These are phyloP conservation scores for Daucus carota DNA, from an alignment of 129 eudicot species.

Conservation along the genomic window DNA sequence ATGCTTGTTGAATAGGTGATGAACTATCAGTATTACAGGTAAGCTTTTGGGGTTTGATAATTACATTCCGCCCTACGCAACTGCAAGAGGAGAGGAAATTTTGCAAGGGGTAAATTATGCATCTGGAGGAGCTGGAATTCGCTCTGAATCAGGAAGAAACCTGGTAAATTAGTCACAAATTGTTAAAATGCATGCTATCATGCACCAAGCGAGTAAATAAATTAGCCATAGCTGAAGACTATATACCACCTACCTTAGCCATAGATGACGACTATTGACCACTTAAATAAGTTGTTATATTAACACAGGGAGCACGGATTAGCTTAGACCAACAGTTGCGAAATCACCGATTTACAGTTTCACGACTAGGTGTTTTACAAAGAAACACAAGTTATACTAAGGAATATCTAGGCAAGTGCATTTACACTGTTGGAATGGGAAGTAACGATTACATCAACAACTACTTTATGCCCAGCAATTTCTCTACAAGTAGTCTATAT, in stretches of 20 bases:
- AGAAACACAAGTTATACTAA: constrained; percentile 11
- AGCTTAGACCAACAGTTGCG: constrained; percentile 33
- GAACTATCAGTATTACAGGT: background rate
- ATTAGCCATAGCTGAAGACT: no score
- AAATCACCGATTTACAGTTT: constrained; percentile 31
- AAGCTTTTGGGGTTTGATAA: constrained; percentile 19
- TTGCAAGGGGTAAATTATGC: constrained; percentile 27
- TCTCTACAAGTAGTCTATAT: constrained; percentile 19
- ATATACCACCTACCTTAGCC: no score
- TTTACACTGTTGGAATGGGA: constrained; percentile 49
- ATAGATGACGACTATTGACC: no score
- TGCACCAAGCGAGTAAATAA: no score
- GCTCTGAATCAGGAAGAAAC: constrained; percentile 19
- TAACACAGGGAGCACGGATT: constrained; percentile 44
- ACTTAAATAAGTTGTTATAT: no score
- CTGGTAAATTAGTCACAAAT: constrained; percentile 13
- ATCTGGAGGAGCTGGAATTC: constrained; percentile 34
- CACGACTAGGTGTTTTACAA: constrained; percentile 20
- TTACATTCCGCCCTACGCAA: constrained; percentile 21
- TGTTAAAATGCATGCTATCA: no score
- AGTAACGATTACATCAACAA: constrained; percentile 59
- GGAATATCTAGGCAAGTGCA: constrained; percentile 35
- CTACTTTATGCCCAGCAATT: constrained; percentile 31
- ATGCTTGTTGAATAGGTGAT: background rate
- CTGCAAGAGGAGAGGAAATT: constrained; percentile 16